Conservation (phyloP, 371 early-diverging fungal species). For the Mucor sp. region DNA sequence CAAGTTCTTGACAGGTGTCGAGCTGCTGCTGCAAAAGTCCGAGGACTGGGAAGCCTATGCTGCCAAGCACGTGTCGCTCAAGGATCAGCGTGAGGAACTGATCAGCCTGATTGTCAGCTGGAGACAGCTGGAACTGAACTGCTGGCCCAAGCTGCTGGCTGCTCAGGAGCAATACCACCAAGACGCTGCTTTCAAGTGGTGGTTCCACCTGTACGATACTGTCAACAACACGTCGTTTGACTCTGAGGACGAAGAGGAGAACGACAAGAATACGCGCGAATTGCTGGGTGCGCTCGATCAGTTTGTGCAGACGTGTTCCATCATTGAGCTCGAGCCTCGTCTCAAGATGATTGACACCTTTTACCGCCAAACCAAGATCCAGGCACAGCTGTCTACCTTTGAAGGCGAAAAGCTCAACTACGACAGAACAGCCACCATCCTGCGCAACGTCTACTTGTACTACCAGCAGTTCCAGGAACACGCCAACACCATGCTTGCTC, state of each 20-base stretch:
- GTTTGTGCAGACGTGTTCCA: slow-evolving; percentile 76
- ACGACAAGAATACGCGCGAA: slow-evolving; percentile 32
- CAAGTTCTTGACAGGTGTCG: slow-evolving; percentile 89
- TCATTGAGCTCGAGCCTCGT: slow-evolving; percentile 85
- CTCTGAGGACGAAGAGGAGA: slow-evolving; percentile 28
- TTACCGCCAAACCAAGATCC: slow-evolving; percentile 58
- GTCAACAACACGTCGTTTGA: slow-evolving; percentile 43
- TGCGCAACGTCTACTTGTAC: slow-evolving; percentile 70
- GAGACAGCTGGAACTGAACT: slow-evolving; percentile 90
- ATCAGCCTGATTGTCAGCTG: slow-evolving; percentile 80
- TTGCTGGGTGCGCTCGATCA: slow-evolving; percentile 73
- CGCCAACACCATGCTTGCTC: slow-evolving; percentile 57
- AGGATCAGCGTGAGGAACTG: slow-evolving; percentile 72
- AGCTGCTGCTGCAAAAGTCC: slow-evolving; percentile 82
- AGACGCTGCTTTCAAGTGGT: slow-evolving; percentile 72
- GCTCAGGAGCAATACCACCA: slow-evolving; percentile 76
- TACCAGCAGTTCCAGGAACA: slow-evolving; percentile 74
- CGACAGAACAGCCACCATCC: slow-evolving; percentile 32
- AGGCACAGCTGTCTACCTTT: slow-evolving; percentile 32
- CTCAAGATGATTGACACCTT: slow-evolving; percentile 78
- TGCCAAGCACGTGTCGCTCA: slow-evolving; percentile 79
- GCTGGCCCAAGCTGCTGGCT: slow-evolving; percentile 88
- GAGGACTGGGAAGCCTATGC: slow-evolving; percentile 97
- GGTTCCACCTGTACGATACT: slow-evolving; percentile 86
- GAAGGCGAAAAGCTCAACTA: slow-evolving; percentile 30